Evolutionary conservation across 768 basidiomycete species (phyloP), one percentile per base, ranked within the genome.

Genomic region (Agaricus blazei): DNA sequence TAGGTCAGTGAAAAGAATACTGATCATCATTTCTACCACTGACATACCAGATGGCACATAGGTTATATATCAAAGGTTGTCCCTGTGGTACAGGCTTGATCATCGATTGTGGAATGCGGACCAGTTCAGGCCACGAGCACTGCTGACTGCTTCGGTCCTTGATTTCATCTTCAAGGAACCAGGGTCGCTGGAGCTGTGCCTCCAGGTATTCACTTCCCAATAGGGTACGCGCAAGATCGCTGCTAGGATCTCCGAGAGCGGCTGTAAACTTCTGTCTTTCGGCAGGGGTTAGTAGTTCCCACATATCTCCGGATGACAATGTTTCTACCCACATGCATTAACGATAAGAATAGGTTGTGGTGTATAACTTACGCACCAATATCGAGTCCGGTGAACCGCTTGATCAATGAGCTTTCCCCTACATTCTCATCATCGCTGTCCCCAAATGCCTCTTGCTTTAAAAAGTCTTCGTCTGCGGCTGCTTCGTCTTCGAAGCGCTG

Each of bases 401-500:
- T 61, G 9, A 72, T 76, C 24, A 90, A 64, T 14, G 48, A 49
- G 56, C 80, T 76, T 23, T 67, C 68, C 37, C 62, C 72, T 23
- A 76, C 77, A 11, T 73, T 72, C 1, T 67, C 65, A 2, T 59
- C 63, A 1, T 69, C 63, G 2, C 62, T 61, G 14, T 65, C 67
- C 2, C 72, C 76, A 11, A 48, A 37, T 11, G 29, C 54, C 26
- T 37, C 54, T 15, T 56, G 24, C 9, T 44, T 47, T 4, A 61
- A 48, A 12, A 54, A 12, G 15, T 60, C 58, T 14, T 78, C 71
- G 28, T 74, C 52, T 24, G 42, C 68, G 24, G 67, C 61, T 12
- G 65, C 72, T 48, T 84, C 80, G 50, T 90, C 84, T 57, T 92
- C 89, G 54, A 93, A 86, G 8, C 77, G 81, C 64, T 80, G 83